Evolutionary conservation across 1,284 basidiomycete species (phyloP).

Genomic region (Leccinum solheimii): DNA sequence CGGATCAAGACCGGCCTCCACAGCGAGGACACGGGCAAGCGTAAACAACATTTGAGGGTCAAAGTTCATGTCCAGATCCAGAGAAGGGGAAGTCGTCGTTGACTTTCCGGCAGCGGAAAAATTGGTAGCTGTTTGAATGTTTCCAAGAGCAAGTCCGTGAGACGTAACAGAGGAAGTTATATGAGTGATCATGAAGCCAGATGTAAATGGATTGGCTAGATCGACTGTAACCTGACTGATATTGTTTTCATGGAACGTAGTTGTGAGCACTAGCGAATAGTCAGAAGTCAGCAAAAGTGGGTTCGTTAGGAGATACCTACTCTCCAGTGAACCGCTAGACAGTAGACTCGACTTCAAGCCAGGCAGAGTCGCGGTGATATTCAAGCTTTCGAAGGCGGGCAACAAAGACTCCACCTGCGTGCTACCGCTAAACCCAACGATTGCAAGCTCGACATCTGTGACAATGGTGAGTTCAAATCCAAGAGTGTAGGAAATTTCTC

Average conservation of each 20-base stretch:
- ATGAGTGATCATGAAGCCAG: conserved; percentile 58
- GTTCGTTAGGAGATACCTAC: conserved; percentile 33
- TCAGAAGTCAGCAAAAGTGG: conserved; percentile 6
- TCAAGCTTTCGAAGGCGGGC: conserved; percentile 63
- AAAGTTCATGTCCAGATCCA: conserved; percentile 70
- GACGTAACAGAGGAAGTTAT: conserved; percentile 66
- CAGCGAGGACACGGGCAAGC: conserved; percentile 64
- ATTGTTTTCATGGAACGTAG: conserved; percentile 66
- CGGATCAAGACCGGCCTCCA: conserved; percentile 62
- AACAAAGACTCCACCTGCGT: conserved; percentile 61
- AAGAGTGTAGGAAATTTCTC: conserved; percentile 10
- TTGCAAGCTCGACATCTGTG: conserved; percentile 53
- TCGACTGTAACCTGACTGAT: conserved; percentile 67
- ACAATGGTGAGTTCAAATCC: neutral
- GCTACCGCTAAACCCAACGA: conserved; percentile 61
- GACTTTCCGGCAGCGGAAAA: conserved; percentile 57
- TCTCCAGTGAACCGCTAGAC: conserved; percentile 53
- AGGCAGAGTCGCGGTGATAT: conserved; percentile 61
- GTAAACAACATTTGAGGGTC: conserved; percentile 74
- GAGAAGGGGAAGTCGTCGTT: conserved; percentile 57
- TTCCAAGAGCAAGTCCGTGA: conserved; percentile 66
- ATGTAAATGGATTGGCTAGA: conserved; percentile 70
- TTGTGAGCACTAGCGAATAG: conserved; percentile 52
- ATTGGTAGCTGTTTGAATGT: conserved; percentile 56
- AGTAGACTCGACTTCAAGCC: conserved; percentile 62